Base-by-base conservation (phyloP, 129 eudicot species). In the Arctium lappa region DNA sequence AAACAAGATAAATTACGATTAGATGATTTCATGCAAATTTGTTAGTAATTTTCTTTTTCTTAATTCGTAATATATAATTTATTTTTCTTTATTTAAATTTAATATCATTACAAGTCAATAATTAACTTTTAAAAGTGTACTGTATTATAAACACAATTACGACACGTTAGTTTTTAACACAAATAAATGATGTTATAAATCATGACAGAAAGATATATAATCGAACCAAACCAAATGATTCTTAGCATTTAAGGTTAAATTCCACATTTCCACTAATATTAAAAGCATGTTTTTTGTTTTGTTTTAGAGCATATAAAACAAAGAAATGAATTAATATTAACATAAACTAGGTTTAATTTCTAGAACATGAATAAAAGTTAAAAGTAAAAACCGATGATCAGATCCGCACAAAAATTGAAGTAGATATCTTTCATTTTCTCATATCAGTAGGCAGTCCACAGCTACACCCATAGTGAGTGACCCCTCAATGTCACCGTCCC, bases 351-450 rank as follows among this genome's bases (percentile, higher is more conserved):
- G 50, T 15, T 79, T 46, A 69, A 16, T 13, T 79, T 46, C 15
- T 2, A 18, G 48, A 40, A 70, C 72, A 18, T 46, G 65, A 60
- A 70, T 70, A 50, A 33, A 65, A 81, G 31, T 29, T 16, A 60
- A 46, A 65, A 46, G 46, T 74, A 38, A 22, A 22, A 82, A 32
- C 68, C 62, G 70, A 16, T 60, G 70, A 16, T 60, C 68, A 82
- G 77, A 76, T 75, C 10, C 38, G 76, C 72, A 76, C 77, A 76
- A 40, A 78, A 31, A 6, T 9, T 7, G 39, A 71, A 73, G 84
- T 86, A 81, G 86, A 86, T 86, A 86, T 81, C 69, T 81, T 81
- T 86, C 88, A 76, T 76, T 87, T 84, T 79, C 72, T 72, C 38
- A 77, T 80, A 62, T 78, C 66, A 74, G 48, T 73, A 73, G 62